Evolutionary conservation across 306 rosid species (phyloP).

Genomic region (Prunus davidiana): DNA sequence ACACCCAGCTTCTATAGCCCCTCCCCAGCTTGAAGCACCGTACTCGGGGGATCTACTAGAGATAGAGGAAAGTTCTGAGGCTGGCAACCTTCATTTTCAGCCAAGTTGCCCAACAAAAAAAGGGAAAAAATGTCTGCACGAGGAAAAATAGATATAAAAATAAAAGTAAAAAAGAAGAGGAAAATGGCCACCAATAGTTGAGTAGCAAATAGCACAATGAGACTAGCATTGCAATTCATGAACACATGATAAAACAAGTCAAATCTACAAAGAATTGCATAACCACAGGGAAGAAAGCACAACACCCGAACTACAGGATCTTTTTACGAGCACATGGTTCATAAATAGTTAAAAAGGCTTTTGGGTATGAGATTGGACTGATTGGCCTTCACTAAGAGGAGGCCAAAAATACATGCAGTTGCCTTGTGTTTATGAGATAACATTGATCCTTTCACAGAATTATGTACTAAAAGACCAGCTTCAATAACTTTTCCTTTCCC

Average conservation of each 20-base stretch:
- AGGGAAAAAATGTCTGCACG: conserved; percentile 34
- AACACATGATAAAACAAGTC: neutral
- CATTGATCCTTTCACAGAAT: neutral
- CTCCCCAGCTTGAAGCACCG: conserved; percentile 15
- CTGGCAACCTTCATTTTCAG: conserved; percentile 27
- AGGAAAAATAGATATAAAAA: conserved; percentile 2
- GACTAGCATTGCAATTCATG: neutral
- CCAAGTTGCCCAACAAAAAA: conserved; percentile 22
- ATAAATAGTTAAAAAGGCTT: neutral
- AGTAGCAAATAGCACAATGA: neutral
- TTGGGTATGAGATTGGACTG: neutral
- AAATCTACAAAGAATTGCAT: neutral
- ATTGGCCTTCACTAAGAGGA: neutral
- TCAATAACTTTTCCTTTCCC: neutral
- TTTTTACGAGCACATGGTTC: neutral
- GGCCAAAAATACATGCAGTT: neutral
- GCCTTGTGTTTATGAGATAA: neutral
- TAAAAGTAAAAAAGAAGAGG: neutral
- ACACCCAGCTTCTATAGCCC: neutral
- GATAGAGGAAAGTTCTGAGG: conserved; percentile 16
- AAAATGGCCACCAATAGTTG: neutral
- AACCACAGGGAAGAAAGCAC: neutral
- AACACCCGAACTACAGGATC: neutral
- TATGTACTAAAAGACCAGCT: neutral
- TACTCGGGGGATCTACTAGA: conserved; percentile 22